Evolutionary conservation across 257 asterid species (phyloP).

Genomic region (Leonotis leonurus): DNA sequence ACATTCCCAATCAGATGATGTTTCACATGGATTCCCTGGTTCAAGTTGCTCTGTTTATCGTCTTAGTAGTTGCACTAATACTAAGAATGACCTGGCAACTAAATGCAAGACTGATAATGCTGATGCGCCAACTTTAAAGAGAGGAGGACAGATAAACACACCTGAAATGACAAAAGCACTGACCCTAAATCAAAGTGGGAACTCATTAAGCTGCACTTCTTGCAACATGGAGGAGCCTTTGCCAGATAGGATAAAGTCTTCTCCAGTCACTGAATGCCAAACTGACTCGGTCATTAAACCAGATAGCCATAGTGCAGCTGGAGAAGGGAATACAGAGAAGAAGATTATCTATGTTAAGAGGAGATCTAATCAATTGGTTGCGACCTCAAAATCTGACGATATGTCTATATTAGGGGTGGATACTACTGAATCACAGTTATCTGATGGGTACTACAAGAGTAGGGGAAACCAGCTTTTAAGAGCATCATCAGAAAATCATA

Average conservation of each 20-base stretch:
- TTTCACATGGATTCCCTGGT: conserved; percentile 35
- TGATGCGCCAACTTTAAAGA: conserved; percentile 18
- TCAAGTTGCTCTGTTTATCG: conserved; percentile 32
- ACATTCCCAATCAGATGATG: conserved; percentile 32
- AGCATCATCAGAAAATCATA: conserved; percentile 40
- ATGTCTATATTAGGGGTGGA: conserved; percentile 21
- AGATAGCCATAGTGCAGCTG: conserved; percentile 33
- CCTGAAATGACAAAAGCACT: conserved; percentile 34
- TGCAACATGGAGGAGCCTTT: conserved; percentile 23
- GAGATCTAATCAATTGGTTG: conserved; percentile 76
- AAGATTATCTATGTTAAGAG: conserved; percentile 55
- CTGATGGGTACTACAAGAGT: conserved; percentile 76
- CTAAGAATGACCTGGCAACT: conserved; percentile 30
- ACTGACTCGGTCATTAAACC: conserved; percentile 34
- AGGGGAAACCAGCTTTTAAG: conserved; percentile 82
- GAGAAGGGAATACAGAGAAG: conserved; percentile 38
- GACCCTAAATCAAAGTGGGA: conserved; percentile 17
- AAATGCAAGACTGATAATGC: conserved; percentile 21
- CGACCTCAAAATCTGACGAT: conserved; percentile 45
- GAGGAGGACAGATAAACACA: conserved; percentile 25
- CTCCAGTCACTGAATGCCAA: conserved; percentile 30
- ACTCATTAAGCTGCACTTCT: conserved; percentile 24
- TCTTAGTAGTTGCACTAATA: conserved; percentile 25
- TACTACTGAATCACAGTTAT: conserved; percentile 31
- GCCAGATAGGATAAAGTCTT: conserved; percentile 30